Percentiles rank a stretch among this genome's conserved stretches.
Evolutionary conservation across 768 basidiomycete species (phyloP).

Genomic region (Suillus bovinus): DNA sequence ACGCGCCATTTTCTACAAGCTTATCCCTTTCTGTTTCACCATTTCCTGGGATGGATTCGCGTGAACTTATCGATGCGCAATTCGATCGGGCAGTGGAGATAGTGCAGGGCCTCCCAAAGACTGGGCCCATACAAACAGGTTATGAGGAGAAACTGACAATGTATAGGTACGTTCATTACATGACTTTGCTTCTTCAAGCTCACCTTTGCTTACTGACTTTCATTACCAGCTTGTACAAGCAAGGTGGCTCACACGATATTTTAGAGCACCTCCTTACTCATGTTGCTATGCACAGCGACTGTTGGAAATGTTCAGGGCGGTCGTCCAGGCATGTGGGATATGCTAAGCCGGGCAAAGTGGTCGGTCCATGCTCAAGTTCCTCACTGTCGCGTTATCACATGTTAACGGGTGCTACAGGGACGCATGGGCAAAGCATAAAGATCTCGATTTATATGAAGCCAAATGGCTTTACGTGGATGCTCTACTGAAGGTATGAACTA

Average conservation of each 20-base stretch:
- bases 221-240: conserved; percentile 76
- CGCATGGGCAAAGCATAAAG: conserved; percentile 93
- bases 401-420: conserved; percentile 56
- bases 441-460: conserved; percentile 74
- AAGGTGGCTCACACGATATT: conserved; percentile 56
- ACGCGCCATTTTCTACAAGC: background rate
- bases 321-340: conserved; percentile 86
- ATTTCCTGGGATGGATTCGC: conserved; percentile 51
- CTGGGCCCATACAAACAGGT: conserved; percentile 91
- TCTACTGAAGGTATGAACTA: conserved; percentile 63
- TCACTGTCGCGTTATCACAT: conserved; percentile 21
- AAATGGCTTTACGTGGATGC: conserved; percentile 91
- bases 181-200: background rate
- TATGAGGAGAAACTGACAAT: conserved; percentile 95
- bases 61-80: conserved; percentile 73
- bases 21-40: background rate
- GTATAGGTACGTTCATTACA: conserved; percentile 73
- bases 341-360: conserved; percentile 95
- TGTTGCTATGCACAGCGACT: conserved; percentile 58
- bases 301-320: conserved; percentile 81
- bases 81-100: conserved; percentile 96
- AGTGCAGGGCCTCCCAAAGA: conserved; percentile 89
- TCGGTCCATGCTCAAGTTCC: conserved; percentile 33
- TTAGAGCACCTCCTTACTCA: conserved; percentile 7
- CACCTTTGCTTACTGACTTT: conserved; percentile 12